Evolutionary conservation across 768 basidiomycete genomes (phyloP).

Genomic region (Xanthoconium purpureum): DNA sequence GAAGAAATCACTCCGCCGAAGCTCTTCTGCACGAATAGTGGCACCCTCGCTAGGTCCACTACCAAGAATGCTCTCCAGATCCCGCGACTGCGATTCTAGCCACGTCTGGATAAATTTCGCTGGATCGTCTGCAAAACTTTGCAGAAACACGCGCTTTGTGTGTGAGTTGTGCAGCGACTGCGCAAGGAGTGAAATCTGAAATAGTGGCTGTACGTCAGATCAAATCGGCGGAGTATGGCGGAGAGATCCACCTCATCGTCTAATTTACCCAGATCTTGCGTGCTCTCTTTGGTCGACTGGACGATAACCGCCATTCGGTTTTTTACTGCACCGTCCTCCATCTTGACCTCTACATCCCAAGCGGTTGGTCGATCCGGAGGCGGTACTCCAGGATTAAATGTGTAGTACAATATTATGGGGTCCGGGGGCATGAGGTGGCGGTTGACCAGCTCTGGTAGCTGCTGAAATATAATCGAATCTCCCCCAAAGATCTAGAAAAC

Average conservation of each 20-base stretch:
- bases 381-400: slow-evolving; percentile 55
- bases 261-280: slow-evolving; percentile 61
- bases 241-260: slow-evolving; percentile 77
- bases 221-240: slow-evolving; percentile 3
- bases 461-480: slow-evolving; percentile 71
- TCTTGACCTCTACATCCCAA: slow-evolving; percentile 86
- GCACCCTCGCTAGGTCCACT: slow-evolving; percentile 79
- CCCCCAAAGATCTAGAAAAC: slow-evolving; percentile 60
- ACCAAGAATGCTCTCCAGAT: slow-evolving; percentile 85
- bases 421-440: slow-evolving; percentile 74
- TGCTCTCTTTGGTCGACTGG: slow-evolving; percentile 66
- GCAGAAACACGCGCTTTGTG: slow-evolving; percentile 82
- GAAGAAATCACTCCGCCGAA: slow-evolving; percentile 89
- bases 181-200: slow-evolving; percentile 74
- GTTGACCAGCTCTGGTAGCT: slow-evolving; percentile 82
- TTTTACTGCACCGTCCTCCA: slow-evolving; percentile 76
- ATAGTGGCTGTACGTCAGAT: slow-evolving; percentile 17
- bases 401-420: slow-evolving; percentile 78
- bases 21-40: slow-evolving; percentile 82
- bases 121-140: slow-evolving; percentile 77
- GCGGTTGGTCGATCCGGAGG: slow-evolving; percentile 72
- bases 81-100: slow-evolving; percentile 89
- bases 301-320: slow-evolving; percentile 71
- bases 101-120: slow-evolving; percentile 82
- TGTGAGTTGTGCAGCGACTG: slow-evolving; percentile 87